Base-by-base conservation (phyloP, 2,329 filamentous ascomycete genomes). In the Ophiostoma perfectum region DNA sequence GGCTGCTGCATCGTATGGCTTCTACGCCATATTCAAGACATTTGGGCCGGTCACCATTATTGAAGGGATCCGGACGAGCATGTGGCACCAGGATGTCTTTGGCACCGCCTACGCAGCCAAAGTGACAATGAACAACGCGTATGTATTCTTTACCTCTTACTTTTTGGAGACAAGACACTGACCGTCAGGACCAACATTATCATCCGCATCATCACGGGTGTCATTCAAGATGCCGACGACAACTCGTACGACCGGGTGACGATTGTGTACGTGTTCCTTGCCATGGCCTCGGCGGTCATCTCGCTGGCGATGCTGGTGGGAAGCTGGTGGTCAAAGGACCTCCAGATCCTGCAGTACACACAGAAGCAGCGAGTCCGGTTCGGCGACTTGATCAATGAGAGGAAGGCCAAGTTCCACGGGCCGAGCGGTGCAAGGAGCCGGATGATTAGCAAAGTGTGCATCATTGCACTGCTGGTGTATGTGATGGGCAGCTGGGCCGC, bases 191-290 rank as follows among this genome's bases (percentile, higher is more conserved):
- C 38, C 36, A 64, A 64, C 62, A 64, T 64, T 64, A 64, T 64
- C 62, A 45, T 45, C n/a, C 62, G 62, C 62, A 44, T 64, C n/a
- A 64, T 64, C n/a, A 64, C 62, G 36, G 62, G 62, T 41, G 62
- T 64, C 62, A 64, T 64, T 41, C 62, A 64, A 41, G 62, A 64
- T n/a, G 36, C 16, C 39, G 62, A 64, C n/a, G 6, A 64, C 62
- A 41, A 64, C 18, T 14, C 3, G 36, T 64, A 64, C 41, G 62
- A 64, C 62, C 62, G 62, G 8, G 62, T 64, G 36, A n/a, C 38
- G 1, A 44, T 64, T 41, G 62, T 64, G 14, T 64, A 64, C 62
- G 62, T 41, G 6, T 18, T 64, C 18, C 41, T 64, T 11, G 62
- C 62, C 62, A 41, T 41, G 16, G 62, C 62, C 0, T 45, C 62